Base-by-base conservation (phyloP, 805 yeast genomes). In the Dipodascus geniculatus region DNA sequence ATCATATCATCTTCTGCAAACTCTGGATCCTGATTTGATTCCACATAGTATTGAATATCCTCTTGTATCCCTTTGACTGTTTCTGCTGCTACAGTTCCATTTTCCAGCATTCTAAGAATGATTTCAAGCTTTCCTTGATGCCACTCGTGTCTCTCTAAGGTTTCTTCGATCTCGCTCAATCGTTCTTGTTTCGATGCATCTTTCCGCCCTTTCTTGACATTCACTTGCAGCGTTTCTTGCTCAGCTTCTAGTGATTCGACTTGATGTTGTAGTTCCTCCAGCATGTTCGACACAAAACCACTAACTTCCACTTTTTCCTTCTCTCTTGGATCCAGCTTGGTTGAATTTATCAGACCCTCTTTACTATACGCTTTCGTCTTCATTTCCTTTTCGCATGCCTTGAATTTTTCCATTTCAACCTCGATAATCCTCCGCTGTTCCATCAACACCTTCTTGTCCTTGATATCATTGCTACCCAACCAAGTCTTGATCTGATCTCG, bases 401-500 rank as follows among this genome's bases (percentile, higher is more conserved):
- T 93, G 71, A 91, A 93, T 62, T 89, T 79, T 69, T 91, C 99
- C 99, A 91, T 91, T 57, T 93, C 76, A 55, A 68, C 63, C 58
- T 71, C 78, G 59, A 85, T 85, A 51, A 80, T 65, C 61, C 76
- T 73, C 57, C 93, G 74, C 63, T 89, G 85, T 62, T 91, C 97
- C 54, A 83, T 74, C 58, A 87, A 72, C 51, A 82, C 78, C 62
- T 85, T 86, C 66, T 88, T 93, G 62, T 91, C 95, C 67, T 95
- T 89, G 49, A 90, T 89, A 58, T 90, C 95, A 61, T 83, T 86
- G 60, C 91, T 90, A 48, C 91, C 81, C 66, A 89, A 71, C 99
- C 99, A 91, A 54, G 86, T 85, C 71, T 91, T 91, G 62, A 91
- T 87, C 71, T 89, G 98, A 68, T 91, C 99, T 66, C 98, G 79